phyloP scores from a whole-genome alignment of 805 yeast genomes.

The Wickerhamiella hasegawae region DNA sequence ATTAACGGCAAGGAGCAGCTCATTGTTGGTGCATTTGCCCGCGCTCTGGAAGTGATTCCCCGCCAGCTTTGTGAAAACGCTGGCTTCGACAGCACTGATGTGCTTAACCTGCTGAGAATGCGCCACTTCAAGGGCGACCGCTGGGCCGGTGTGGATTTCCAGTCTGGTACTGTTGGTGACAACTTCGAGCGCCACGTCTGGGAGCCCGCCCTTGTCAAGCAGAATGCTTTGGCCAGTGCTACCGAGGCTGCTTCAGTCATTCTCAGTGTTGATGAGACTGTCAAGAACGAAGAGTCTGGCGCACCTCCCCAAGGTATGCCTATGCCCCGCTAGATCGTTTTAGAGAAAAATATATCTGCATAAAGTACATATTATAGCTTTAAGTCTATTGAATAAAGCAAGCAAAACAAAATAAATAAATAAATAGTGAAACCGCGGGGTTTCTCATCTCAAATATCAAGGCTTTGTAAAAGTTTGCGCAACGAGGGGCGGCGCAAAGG shows the following conservation, averaged over 20 bases:
- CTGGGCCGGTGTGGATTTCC: constrained; percentile 90
- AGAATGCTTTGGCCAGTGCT: constrained; percentile 87
- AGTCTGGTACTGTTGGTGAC: constrained; percentile 61
- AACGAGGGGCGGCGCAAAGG: constrained; percentile 31
- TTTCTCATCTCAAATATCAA: too few species aligned
- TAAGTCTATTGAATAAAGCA: too few species aligned
- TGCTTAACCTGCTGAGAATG: constrained; percentile 78
- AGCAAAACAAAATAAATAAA: background rate
- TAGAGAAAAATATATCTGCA: too few species aligned
- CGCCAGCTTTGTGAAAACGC: constrained; percentile 97
- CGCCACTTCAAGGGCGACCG: constrained; percentile 85
- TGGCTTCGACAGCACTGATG: constrained; percentile 96
- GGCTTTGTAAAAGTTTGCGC: constrained; percentile 13
- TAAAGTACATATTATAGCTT: too few species aligned
- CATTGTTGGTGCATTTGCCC: constrained; percentile 81
- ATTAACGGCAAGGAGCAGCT: constrained; percentile 95
- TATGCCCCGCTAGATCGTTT: constrained; percentile 1
- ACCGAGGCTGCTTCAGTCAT: constrained; percentile 92
- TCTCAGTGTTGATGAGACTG: constrained; percentile 89
- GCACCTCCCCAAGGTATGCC: constrained; percentile 22
- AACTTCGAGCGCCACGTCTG: constrained; percentile 79
- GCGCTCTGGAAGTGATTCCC: constrained; percentile 89
- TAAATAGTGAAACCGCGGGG: background rate
- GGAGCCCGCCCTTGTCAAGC: constrained; percentile 94
- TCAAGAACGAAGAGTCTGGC: constrained; percentile 26